Percentiles rank a stretch among this genome's conserved stretches.
These are phyloP conservation scores for Bimuria novae-zelandiae DNA, from an alignment of 2,329 filamentous ascomycete species.

Conservation along the genomic window DNA sequence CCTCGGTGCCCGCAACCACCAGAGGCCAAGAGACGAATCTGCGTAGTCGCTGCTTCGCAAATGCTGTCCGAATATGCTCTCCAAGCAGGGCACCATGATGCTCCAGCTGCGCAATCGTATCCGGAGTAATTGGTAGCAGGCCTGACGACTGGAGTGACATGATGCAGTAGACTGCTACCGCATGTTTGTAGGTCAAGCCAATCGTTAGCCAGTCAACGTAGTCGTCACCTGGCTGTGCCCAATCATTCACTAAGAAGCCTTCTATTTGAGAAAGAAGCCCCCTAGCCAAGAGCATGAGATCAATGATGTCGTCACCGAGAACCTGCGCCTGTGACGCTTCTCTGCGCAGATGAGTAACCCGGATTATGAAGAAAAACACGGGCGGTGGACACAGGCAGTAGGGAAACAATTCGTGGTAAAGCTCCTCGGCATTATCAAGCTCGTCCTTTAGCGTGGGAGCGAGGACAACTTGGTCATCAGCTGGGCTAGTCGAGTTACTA, in stretches of 20 bases:
- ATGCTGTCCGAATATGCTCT: slow-evolving; percentile 10
- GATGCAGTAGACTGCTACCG: slow-evolving; percentile 34
- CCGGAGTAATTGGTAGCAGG: slow-evolving; percentile 21
- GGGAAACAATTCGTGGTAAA: slow-evolving; percentile 35
- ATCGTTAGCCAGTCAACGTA: slow-evolving; percentile 30
- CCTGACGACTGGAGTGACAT: slow-evolving; percentile 30
- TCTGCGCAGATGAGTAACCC: slow-evolving; percentile 28
- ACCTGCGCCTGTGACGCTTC: slow-evolving; percentile 14
- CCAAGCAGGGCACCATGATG: slow-evolving; percentile 20
- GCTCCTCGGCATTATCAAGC: slow-evolving; percentile 19
- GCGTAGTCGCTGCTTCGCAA: slow-evolving; percentile 12
- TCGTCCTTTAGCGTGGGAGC: slow-evolving; percentile 16
- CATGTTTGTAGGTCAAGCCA: slow-evolving; percentile 29
- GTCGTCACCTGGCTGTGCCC: slow-evolving; percentile 30
- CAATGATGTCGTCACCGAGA: slow-evolving; percentile 8
- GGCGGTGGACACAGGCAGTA: slow-evolving; percentile 31
- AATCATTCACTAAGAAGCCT: slow-evolving; percentile 28
- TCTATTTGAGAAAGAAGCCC: slow-evolving; percentile 28
- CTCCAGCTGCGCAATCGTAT: slow-evolving; percentile 22
- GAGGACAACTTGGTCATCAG: slow-evolving; percentile 30
- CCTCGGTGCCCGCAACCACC: slow-evolving; percentile 33
- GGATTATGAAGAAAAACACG: slow-evolving; percentile 31
- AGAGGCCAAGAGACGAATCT: slow-evolving; percentile 33
- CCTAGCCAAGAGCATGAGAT: slow-evolving; percentile 21
- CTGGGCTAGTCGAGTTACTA: slow-evolving; percentile 33